Conservation (phyloP, 768 basidiomycete genomes). For the Cystofilobasidium bisporidii region DNA sequence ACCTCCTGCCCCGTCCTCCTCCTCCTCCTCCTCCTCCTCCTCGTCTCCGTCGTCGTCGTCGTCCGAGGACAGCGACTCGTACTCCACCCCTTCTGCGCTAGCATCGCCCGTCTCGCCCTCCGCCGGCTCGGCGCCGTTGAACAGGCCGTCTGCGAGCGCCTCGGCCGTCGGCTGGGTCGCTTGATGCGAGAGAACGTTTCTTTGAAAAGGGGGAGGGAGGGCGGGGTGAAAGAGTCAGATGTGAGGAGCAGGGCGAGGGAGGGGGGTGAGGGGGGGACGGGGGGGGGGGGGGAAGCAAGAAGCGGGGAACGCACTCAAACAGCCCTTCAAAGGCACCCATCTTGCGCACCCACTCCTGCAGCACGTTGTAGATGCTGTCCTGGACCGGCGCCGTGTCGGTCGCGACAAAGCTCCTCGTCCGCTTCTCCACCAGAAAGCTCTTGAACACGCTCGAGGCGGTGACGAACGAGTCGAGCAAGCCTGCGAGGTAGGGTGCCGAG, state of each 20-base stretch:
- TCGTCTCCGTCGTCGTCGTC: background rate
- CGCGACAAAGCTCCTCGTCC: constrained; percentile 3
- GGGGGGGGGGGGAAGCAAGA: background rate
- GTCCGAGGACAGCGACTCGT: background rate
- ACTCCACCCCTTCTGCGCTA: background rate
- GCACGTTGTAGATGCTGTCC: background rate
- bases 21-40: background rate
- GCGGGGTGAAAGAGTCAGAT: no score
- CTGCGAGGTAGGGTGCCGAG: background rate
- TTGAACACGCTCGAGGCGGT: constrained; percentile 3
- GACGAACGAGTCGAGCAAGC: constrained; percentile 10
- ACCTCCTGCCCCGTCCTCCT: background rate
- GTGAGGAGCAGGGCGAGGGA: no score
- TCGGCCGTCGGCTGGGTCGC: background rate
- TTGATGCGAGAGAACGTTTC: background rate
- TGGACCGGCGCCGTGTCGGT: constrained; percentile 16
- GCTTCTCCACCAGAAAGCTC: background rate
- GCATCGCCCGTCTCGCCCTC: no score
- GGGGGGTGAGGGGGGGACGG: no score
- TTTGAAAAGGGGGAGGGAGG: background rate
- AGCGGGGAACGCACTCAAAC: background rate
- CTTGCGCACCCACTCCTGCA: constrained; percentile 4
- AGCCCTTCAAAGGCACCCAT: background rate
- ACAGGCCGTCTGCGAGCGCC: background rate
- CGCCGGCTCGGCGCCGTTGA: background rate